Conservation (phyloP, 2,329 filamentous ascomycete species). For the Neofusicoccum umdonicola region DNA sequence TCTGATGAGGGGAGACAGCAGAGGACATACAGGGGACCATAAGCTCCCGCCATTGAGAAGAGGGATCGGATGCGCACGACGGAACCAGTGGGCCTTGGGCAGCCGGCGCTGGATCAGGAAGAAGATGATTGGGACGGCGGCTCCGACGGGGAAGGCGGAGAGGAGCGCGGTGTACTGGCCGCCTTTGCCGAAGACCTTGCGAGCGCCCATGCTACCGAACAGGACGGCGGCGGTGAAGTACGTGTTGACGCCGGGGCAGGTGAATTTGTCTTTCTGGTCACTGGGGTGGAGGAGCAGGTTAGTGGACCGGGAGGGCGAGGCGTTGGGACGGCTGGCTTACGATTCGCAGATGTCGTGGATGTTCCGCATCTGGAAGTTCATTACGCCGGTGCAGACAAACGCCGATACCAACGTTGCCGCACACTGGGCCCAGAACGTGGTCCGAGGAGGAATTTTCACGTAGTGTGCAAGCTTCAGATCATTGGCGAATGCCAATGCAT, state of each 20-base stretch:
- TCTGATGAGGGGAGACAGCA: not conserved
- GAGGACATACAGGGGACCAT: slow-evolving; percentile 18
- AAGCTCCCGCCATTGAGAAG: slow-evolving; percentile 17
- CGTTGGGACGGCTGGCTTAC: not conserved
- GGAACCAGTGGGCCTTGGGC: slow-evolving; percentile 61
- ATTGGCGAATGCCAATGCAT: slow-evolving; percentile 20
- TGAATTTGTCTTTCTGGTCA: slow-evolving; percentile 42
- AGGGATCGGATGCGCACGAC: slow-evolving; percentile 26
- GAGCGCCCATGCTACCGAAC: slow-evolving; percentile 69
- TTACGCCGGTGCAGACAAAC: slow-evolving; percentile 63
- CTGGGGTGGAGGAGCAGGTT: not conserved
- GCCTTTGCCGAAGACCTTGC: slow-evolving; percentile 64
- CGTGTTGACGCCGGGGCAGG: slow-evolving; percentile 56
- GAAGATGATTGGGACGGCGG: slow-evolving; percentile 56
- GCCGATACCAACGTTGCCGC: slow-evolving; percentile 65
- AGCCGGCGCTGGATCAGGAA: slow-evolving; percentile 44
- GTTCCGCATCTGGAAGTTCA: slow-evolving; percentile 55
- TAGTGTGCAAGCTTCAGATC: slow-evolving; percentile 43
- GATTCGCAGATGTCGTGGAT: slow-evolving; percentile 64
- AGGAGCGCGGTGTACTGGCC: slow-evolving; percentile 69
- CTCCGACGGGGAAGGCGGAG: slow-evolving; percentile 46
- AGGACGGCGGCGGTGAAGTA: slow-evolving; percentile 63
- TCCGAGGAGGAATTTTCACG: slow-evolving; percentile 61
- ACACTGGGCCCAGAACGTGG: slow-evolving; percentile 66
- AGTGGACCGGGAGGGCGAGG: not conserved